Conservation (phyloP, 768 basidiomycete species). For the Gyrodon lividus region DNA sequence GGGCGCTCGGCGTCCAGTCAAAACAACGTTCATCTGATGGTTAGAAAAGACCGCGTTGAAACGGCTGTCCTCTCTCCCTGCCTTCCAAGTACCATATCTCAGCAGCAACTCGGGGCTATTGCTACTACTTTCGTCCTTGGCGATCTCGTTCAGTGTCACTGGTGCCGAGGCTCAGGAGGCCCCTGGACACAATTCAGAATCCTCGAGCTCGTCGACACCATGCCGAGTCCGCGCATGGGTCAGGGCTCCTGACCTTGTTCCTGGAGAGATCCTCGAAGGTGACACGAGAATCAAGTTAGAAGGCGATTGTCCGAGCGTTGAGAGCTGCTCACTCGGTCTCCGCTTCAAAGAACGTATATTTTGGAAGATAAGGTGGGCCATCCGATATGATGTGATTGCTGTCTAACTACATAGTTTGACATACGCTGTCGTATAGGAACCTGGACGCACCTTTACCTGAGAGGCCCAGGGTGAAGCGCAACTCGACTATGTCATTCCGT, state of each 20-base stretch:
- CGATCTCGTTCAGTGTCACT: background rate
- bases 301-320: conserved; percentile 9
- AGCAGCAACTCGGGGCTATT: background rate
- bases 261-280: conserved; percentile 9
- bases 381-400: background rate
- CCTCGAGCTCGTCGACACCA: background rate
- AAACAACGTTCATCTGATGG: background rate
- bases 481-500: background rate
- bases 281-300: conserved; percentile 17
- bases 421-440: background rate
- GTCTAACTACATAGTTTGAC: background rate
- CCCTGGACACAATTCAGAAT: background rate
- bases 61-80: background rate
- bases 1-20: background rate
- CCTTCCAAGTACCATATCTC: background rate
- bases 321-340: conserved; percentile 7
- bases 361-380: background rate
- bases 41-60: background rate
- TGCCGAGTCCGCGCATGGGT: background rate
- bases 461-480: background rate
- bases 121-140: background rate
- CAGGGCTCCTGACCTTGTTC: conserved; percentile 20
- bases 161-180: background rate
- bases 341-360: conserved; percentile 18
- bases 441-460: background rate